These are phyloP conservation scores for Metarhizium guizhouense DNA, from an alignment of 2,329 filamentous ascomycete species.

Conservation along the genomic window DNA sequence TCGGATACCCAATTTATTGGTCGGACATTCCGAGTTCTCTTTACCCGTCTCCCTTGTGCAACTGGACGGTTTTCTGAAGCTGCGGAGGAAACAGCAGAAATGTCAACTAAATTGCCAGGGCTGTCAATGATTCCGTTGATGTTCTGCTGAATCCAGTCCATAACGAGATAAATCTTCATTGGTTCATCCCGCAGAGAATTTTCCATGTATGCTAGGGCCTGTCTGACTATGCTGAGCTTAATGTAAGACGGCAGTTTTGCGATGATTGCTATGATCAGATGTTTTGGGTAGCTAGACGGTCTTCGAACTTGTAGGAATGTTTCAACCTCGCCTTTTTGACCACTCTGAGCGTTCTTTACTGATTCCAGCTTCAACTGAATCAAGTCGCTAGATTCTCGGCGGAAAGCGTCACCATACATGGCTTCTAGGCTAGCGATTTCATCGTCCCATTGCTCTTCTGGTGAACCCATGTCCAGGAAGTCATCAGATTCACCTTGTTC, in stretches of 20 bases:
- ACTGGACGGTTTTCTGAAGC: conserved; percentile 42
- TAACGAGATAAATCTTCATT: conserved; percentile 79
- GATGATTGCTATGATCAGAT: conserved; percentile 59
- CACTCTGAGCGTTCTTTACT: conserved; percentile 44
- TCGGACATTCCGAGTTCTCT: conserved; percentile 37
- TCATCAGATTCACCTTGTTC: conserved; percentile 23
- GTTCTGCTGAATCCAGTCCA: conserved; percentile 86
- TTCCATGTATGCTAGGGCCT: conserved; percentile 62
- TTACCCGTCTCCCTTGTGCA: conserved; percentile 17
- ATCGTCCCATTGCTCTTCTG: conserved; percentile 68
- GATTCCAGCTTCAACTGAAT: conserved; percentile 61
- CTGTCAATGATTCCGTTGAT: conserved; percentile 74
- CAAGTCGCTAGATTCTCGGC: conserved; percentile 47
- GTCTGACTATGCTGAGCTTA: conserved; percentile 76
- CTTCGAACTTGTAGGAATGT: conserved; percentile 58
- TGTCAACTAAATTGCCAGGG: conserved; percentile 75
- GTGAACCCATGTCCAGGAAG: conserved; percentile 38
- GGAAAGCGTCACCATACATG: conserved; percentile 72
- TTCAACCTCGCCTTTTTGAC: conserved; percentile 40
- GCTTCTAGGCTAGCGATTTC: conserved; percentile 78
- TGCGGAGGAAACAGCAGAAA: conserved; percentile 68
- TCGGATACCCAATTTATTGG: conserved; percentile 57
- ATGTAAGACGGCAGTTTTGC: conserved; percentile 82
- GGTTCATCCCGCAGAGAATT: conserved; percentile 70
- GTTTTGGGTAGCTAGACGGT: conserved; percentile 64